Percentiles rank a stretch among this genome's conserved stretches.
Evolutionary conservation across 2,329 filamentous ascomycete species (phyloP).

Genomic region (Colletotrichum agaves): DNA sequence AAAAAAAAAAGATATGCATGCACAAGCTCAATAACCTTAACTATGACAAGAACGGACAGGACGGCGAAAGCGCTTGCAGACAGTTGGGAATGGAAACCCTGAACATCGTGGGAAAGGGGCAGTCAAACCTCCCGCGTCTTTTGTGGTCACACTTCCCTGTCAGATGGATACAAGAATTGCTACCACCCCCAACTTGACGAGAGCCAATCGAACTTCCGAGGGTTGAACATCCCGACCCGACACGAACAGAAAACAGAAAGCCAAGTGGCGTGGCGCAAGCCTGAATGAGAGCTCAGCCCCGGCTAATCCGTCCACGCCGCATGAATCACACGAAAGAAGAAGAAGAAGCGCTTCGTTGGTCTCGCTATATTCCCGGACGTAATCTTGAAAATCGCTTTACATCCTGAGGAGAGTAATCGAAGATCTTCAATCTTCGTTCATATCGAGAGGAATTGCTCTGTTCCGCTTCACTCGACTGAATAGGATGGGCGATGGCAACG

Average conservation of each 20-base stretch:
- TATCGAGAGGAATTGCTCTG: not conserved
- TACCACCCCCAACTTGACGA: conserved; percentile 26
- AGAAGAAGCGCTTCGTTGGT: not conserved
- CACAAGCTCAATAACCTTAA: too few relatives aligned
- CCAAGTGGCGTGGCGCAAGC: conserved; percentile 35
- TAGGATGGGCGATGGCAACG: not conserved
- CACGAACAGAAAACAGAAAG: conserved; percentile 23
- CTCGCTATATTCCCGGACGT: conserved; percentile 2
- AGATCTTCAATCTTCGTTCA: not conserved
- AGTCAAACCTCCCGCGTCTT: conserved; percentile 24
- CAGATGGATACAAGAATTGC: conserved; percentile 29
- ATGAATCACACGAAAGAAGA: conserved; percentile 2
- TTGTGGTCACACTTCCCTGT: conserved; percentile 30
- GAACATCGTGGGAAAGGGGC: conserved; percentile 1
- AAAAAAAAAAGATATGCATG: too few relatives aligned
- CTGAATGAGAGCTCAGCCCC: conserved; percentile 12
- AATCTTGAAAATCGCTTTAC: not conserved
- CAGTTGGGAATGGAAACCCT: not conserved
- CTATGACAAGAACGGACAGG: too few relatives aligned
- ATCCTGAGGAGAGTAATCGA: not conserved
- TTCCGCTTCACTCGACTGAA: not conserved
- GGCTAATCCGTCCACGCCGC: conserved; percentile 9
- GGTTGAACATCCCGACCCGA: conserved; percentile 27
- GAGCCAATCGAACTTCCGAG: conserved; percentile 29
- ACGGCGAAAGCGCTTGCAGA: not conserved